Percentiles rank a stretch among this genome's conserved stretches.
These are phyloP conservation scores for Candida incommunis DNA, from an alignment of 805 yeast species.

Conservation along the genomic window DNA sequence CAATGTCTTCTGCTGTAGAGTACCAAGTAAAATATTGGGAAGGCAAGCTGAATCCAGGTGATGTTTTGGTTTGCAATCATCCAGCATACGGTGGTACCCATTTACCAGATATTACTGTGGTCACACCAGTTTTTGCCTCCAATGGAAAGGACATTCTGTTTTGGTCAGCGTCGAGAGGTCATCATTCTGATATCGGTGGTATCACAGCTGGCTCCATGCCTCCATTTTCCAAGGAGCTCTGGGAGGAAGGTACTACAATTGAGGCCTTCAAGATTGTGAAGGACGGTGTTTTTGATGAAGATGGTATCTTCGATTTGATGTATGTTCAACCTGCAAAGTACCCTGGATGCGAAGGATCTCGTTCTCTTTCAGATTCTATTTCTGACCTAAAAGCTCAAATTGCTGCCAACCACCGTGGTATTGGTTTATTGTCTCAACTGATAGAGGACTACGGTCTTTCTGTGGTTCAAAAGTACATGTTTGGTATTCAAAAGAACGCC, in stretches of 20 bases:
- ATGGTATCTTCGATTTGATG: slow-evolving; percentile 44
- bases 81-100: slow-evolving; percentile 83
- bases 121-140: slow-evolving; percentile 73
- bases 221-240: slow-evolving; percentile 69
- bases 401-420: slow-evolving; percentile 82
- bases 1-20: slow-evolving; percentile 70
- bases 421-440: slow-evolving; percentile 43
- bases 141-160: slow-evolving; percentile 45
- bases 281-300: slow-evolving; percentile 64
- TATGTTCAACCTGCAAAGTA: slow-evolving; percentile 61
- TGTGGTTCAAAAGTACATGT: slow-evolving; percentile 59
- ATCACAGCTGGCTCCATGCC: slow-evolving; percentile 91
- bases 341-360: slow-evolving; percentile 83
- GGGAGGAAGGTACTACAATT: slow-evolving; percentile 87
- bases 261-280: slow-evolving; percentile 61
- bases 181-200: slow-evolving; percentile 94
- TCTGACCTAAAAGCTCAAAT: slow-evolving; percentile 77
- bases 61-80: slow-evolving; percentile 64
- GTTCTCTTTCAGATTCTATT: slow-evolving; percentile 70
- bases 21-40: slow-evolving; percentile 54
- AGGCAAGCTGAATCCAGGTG: slow-evolving; percentile 53
- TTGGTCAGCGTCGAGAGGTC: slow-evolving; percentile 90
- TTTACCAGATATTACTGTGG: slow-evolving; percentile 80
- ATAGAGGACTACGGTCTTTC: slow-evolving; percentile 48
- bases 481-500: slow-evolving; percentile 70